Base-by-base conservation (phyloP, 352 stramenopile genomes). In the Phytopythium kandeliae region DNA sequence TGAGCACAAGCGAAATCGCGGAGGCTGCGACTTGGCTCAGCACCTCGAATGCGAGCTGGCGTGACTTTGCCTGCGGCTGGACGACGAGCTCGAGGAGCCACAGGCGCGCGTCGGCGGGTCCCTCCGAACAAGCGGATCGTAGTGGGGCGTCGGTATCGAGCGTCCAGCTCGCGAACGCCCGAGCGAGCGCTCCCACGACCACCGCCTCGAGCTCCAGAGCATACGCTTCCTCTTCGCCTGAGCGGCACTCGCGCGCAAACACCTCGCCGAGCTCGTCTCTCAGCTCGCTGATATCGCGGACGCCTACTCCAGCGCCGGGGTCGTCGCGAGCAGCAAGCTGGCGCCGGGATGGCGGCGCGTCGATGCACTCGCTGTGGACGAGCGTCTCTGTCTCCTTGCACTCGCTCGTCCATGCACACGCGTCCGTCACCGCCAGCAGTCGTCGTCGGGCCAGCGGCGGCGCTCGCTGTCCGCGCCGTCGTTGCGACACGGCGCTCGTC, bases 71-170 rank as follows among this genome's bases (percentile, higher is more conserved):
- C 17, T 59, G 55, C 4, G 69, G 64, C 11, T 66, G 71, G 28
- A 80, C 67, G 26, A 55, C 66, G 34, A 80, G 40, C 31, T 77
- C 68, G 19, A 84, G 52, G 15, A 84, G 43, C 44, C 67, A 74
- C 15, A 77, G 58, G 25, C 54, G 49, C 13, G 76, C 67, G 15
- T 54, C 33, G 34, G 26, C 52, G 21, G 40, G 31, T 37, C 31
- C 9, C 36, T 34, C 12, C 35, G 15, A 19, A 31, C 19, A 22
- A 1, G 36, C 55, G 49, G 15, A 37, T 35, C 17, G 17, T 1
- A 6, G 15, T 41, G 36, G 17, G 7, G 21, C 36, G 8, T 13
- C 17, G n/a, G 21, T 5, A 22, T n/a, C 17, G 17, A 21, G 43
- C 25, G 4, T 66, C 60, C n/a, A 62, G 22, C 55, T 56, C 47